Evolutionary conservation across 176 grass and related monocot genomes (phyloP).

Genomic region (Eremochloa ophiuroides): DNA sequence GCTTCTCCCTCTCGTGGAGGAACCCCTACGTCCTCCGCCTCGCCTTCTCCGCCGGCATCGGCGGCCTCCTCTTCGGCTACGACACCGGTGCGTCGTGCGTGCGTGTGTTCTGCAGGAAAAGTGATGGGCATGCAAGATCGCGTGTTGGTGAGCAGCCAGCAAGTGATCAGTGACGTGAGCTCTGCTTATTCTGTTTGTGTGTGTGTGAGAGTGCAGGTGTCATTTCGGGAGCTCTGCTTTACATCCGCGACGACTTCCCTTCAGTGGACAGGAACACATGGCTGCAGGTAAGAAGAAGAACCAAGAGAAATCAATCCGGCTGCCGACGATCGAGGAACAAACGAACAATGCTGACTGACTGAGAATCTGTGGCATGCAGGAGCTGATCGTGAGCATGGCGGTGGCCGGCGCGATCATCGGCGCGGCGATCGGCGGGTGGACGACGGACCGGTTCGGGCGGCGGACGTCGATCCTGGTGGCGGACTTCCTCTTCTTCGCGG

Average conservation of each 20-base stretch:
- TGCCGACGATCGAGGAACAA: too few relatives aligned
- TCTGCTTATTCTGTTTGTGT: background rate
- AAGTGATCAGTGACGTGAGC: background rate
- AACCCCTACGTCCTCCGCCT: conserved; percentile 80
- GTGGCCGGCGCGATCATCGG: conserved; percentile 82
- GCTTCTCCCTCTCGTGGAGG: conserved; percentile 69
- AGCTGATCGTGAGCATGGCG: conserved; percentile 87
- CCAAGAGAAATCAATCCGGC: too few relatives aligned
- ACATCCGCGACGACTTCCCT: conserved; percentile 81
- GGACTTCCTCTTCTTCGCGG: conserved; percentile 68
- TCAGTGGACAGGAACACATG: conserved; percentile 76
- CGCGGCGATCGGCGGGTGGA: conserved; percentile 75
- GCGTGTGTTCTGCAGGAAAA: background rate
- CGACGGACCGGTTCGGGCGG: conserved; percentile 65
- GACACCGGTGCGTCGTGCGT: conserved; percentile 53
- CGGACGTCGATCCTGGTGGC: conserved; percentile 59
- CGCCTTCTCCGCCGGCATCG: conserved; percentile 85
- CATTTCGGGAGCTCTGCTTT: conserved; percentile 82
- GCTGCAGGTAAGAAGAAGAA: conserved; percentile 46
- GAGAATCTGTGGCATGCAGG: conserved; percentile 21
- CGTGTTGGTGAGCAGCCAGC: background rate
- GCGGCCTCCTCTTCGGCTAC: conserved; percentile 89
- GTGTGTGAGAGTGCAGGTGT: conserved; percentile 42
- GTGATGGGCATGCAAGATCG: background rate
- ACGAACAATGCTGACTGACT: background rate